Percentiles rank a stretch among this genome's conserved stretches.
phyloP scores from a whole-genome alignment of 805 yeast species.

The Barnettozyma vustinii region DNA sequence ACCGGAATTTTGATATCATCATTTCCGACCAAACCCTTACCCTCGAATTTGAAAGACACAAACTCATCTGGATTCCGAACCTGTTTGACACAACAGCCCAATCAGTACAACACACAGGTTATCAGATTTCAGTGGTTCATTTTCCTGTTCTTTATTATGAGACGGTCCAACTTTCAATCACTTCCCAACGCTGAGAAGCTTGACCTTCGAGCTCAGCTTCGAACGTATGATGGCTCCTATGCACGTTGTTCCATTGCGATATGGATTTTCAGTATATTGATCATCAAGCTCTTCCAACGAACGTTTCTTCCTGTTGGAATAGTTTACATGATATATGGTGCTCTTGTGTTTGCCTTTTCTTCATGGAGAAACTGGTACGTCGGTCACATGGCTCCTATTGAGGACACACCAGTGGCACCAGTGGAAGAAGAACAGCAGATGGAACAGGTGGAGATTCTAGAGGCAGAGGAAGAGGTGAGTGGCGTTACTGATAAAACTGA shows the following conservation, averaged over 20 bases:
- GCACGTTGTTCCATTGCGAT: conserved; percentile 1
- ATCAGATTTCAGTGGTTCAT: no score
- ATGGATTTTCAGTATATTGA: conserved; percentile 1
- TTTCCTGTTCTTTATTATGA: no score
- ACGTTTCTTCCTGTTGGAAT: neutral
- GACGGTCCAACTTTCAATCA: neutral
- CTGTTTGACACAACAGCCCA: neutral
- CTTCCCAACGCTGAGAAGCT: conserved; percentile 1
- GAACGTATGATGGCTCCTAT: conserved; percentile 1
- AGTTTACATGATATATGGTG: neutral
- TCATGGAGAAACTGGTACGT: neutral
- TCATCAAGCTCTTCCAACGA: conserved; percentile 1
- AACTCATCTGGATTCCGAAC: no score
- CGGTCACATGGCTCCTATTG: neutral
- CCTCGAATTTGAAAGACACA: neutral
- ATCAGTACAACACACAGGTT: neutral
- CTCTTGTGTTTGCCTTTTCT: neutral
- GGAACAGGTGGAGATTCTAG: neutral
- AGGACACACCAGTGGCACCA: neutral
- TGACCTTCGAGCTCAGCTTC: neutral
- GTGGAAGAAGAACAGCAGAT: neutral
- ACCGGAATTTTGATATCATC: neutral
- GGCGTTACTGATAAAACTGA: neutral
- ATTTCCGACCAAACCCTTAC: neutral
- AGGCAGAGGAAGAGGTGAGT: neutral